A percentile compares a stretch with the other conserved stretches of the same genome.
phyloP scores from a whole-genome alignment of 2,329 filamentous ascomycete species.

The Sporothrix dimorphospora region DNA sequence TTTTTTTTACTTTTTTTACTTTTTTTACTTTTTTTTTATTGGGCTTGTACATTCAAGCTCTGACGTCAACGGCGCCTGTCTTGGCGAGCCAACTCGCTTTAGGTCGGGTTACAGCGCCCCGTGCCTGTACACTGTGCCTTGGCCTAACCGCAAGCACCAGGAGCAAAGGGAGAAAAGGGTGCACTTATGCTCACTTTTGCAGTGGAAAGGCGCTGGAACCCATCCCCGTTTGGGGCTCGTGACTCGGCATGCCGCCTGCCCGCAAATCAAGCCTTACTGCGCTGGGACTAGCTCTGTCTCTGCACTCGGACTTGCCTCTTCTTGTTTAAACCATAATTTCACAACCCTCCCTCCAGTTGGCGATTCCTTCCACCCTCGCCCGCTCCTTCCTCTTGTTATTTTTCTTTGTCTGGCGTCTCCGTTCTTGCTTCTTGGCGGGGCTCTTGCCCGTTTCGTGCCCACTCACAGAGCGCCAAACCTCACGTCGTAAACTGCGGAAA shows the following conservation, averaged over 20 bases:
- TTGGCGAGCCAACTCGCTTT: slow-evolving; percentile 10
- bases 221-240: neutral
- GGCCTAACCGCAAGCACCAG: neutral
- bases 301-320: slow-evolving; percentile 10
- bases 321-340: slow-evolving; percentile 15
- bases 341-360: neutral
- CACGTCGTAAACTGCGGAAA: neutral
- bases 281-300: slow-evolving; percentile 4
- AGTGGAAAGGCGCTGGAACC: slow-evolving; percentile 7
- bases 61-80: slow-evolving; percentile 24
- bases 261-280: slow-evolving; percentile 4
- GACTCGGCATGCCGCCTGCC: slow-evolving; percentile 16
- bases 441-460: neutral
- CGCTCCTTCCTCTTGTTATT: neutral
- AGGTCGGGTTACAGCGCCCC: slow-evolving; percentile 11
- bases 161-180: neutral
- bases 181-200: neutral
- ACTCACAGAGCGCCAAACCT: neutral
- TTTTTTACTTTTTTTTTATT: neutral
- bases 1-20: neutral
- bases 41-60: neutral
- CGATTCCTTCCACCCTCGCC: neutral
- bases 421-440: neutral
- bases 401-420: neutral
- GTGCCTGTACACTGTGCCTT: neutral